These are phyloP conservation scores for Pseudogymnoascus sp. DNA, from an alignment of 2,329 filamentous ascomycete species.

Conservation along the genomic window DNA sequence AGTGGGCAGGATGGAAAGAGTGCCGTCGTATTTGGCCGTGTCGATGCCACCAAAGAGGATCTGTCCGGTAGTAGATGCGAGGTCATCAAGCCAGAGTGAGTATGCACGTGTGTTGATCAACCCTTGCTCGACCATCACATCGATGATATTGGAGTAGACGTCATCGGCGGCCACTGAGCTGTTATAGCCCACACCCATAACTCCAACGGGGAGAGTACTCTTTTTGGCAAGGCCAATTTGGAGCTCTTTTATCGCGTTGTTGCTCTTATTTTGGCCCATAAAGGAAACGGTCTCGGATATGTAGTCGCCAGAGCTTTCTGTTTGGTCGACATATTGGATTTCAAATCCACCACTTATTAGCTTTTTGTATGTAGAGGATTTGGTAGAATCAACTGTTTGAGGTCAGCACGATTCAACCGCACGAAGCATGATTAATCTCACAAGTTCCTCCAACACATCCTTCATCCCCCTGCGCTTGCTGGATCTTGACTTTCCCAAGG, in stretches of 20 bases:
- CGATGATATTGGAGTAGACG: slow-evolving; percentile 53
- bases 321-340: slow-evolving; percentile 34
- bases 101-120: slow-evolving; percentile 57
- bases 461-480: slow-evolving; percentile 26
- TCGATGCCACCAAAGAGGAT: slow-evolving; percentile 79
- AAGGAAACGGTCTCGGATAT: slow-evolving; percentile 31
- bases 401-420: neutral
- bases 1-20: slow-evolving; percentile 52
- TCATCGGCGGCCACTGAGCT: slow-evolving; percentile 22
- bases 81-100: slow-evolving; percentile 55
- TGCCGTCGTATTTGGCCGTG: slow-evolving; percentile 61
- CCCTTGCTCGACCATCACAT: slow-evolving; percentile 54
- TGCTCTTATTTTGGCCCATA: slow-evolving; percentile 19
- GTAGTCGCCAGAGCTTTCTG: slow-evolving; percentile 31
- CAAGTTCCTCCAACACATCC: slow-evolving; percentile 34
- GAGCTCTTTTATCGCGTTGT: slow-evolving; percentile 28
- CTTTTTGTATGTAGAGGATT: slow-evolving; percentile 35
- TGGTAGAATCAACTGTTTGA: neutral
- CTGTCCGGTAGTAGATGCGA: slow-evolving; percentile 55
- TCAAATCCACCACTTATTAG: slow-evolving; percentile 37
- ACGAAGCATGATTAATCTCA: slow-evolving; percentile 24
- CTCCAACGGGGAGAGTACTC: slow-evolving; percentile 24
- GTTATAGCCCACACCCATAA: slow-evolving; percentile 35
- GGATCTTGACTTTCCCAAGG: slow-evolving; percentile 26
- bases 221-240: slow-evolving; percentile 31